Percentiles rank a stretch among this genome's conserved stretches.
Conservation (phyloP, 108 stramenopile species). For the Cyclotella cryptica region DNA sequence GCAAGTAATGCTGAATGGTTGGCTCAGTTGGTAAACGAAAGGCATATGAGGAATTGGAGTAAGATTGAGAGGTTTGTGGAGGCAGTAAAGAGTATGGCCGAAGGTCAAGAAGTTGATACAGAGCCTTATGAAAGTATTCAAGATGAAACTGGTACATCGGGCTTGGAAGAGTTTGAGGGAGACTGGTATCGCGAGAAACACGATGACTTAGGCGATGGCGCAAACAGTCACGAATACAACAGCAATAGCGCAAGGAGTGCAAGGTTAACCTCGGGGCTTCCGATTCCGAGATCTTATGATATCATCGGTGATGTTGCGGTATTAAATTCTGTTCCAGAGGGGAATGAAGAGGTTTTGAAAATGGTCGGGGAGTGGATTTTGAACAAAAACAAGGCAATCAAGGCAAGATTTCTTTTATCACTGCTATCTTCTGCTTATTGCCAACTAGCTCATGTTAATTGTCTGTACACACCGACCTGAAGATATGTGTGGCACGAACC, state of each 20-base stretch:
- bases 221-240: not conserved
- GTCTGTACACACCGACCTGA: not conserved
- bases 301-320: constrained; percentile 89
- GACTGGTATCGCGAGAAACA: not conserved
- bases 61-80: constrained; percentile 86
- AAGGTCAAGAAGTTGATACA: constrained; percentile 25
- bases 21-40: constrained; percentile 78
- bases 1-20: constrained; percentile 65
- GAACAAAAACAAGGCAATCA: constrained; percentile 80
- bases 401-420: constrained; percentile 42
- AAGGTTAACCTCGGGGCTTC: constrained; percentile 24
- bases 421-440: not conserved
- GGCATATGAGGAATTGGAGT: constrained; percentile 85
- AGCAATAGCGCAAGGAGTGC: constrained; percentile 10
- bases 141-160: not conserved
- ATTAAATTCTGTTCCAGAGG: constrained; percentile 68
- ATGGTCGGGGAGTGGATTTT: constrained; percentile 72
- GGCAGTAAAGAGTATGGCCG: constrained; percentile 43
- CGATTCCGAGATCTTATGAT: constrained; percentile 52
- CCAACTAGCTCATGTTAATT: not conserved
- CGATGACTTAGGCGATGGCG: not conserved
- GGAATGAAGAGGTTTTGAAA: constrained; percentile 46
- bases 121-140: constrained; percentile 10
- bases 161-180: not conserved
- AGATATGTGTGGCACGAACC: constrained; percentile 53